A percentile compares a stretch with the other conserved stretches of the same genome.
Conservation (phyloP, 2,329 filamentous ascomycete species). For the Clarireedia sp. region DNA sequence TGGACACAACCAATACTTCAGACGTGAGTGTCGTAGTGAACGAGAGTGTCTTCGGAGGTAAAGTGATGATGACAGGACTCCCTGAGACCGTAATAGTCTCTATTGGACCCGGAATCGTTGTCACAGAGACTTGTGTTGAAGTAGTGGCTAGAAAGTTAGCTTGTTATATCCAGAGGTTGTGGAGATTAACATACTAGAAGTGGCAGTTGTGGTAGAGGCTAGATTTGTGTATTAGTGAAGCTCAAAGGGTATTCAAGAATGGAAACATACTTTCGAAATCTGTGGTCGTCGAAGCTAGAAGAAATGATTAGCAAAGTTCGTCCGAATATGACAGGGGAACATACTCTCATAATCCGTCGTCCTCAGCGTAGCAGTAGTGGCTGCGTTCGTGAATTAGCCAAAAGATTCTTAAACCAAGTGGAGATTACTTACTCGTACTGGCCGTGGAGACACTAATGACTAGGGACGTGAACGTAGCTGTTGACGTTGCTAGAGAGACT, state of each 20-base stretch:
- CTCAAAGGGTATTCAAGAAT: not conserved
- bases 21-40: conserved; percentile 3
- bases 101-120: not conserved
- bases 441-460: not conserved
- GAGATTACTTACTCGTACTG: conserved; percentile 1
- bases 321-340: not conserved
- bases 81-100: not conserved
- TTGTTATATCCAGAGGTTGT: not conserved
- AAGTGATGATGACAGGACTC: not conserved
- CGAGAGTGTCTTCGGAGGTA: not conserved
- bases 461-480: not conserved
- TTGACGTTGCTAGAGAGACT: no score
- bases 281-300: not conserved
- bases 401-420: no score
- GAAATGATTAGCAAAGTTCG: not conserved
- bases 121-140: not conserved
- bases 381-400: no score
- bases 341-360: not conserved
- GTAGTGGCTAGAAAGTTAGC: conserved; percentile 6
- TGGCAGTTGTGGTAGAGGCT: conserved; percentile 1
- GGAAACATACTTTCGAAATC: conserved; percentile 2
- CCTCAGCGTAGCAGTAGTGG: not conserved
- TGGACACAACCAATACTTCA: not conserved
- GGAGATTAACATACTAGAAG: conserved; percentile 5
- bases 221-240: not conserved